Evolutionary conservation across 805 yeast genomes (phyloP).

Genomic region (Teunomyces panamensis): DNA sequence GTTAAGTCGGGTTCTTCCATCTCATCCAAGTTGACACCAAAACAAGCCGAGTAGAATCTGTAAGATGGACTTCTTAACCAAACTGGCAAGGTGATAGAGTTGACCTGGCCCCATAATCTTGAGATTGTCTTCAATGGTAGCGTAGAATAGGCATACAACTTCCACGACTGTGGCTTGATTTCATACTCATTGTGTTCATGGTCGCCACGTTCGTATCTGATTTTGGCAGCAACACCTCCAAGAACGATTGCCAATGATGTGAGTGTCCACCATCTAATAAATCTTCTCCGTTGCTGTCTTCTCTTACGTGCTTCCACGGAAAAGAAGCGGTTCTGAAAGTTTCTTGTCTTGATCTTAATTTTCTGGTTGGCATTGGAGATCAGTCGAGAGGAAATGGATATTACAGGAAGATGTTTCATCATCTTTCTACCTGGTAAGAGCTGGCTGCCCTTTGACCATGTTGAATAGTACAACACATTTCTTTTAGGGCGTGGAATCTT

Average conservation of each 20-base stretch:
- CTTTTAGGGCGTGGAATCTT: slow-evolving; percentile 57
- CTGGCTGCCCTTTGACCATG: slow-evolving; percentile 34
- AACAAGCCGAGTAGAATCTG: slow-evolving; percentile 68
- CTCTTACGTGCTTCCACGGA: slow-evolving; percentile 40
- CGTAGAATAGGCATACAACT: slow-evolving; percentile 82
- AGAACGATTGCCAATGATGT: slow-evolving; percentile 52
- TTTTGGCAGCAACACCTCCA: slow-evolving; percentile 52
- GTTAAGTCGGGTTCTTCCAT: slow-evolving; percentile 78
- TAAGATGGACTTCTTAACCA: slow-evolving; percentile 87
- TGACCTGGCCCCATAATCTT: slow-evolving; percentile 91
- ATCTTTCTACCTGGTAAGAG: slow-evolving; percentile 14
- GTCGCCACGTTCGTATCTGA: slow-evolving; percentile 32
- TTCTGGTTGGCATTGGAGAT: slow-evolving; percentile 37
- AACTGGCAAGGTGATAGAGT: slow-evolving; percentile 76
- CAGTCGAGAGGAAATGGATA: slow-evolving; percentile 27
- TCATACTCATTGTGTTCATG: slow-evolving; percentile 36
- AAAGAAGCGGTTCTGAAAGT: slow-evolving; percentile 38
- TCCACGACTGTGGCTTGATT: slow-evolving; percentile 78
- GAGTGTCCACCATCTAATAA: slow-evolving; percentile 52
- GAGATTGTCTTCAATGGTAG: slow-evolving; percentile 89
- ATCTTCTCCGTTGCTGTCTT: slow-evolving; percentile 38
- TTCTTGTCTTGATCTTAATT: slow-evolving; percentile 33
- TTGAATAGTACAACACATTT: slow-evolving; percentile 49
- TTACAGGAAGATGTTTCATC: slow-evolving; percentile 15
- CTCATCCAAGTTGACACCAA: slow-evolving; percentile 88